Evolutionary conservation across 805 yeast species (phyloP).

Genomic region (Isabelozyma rhagii): DNA sequence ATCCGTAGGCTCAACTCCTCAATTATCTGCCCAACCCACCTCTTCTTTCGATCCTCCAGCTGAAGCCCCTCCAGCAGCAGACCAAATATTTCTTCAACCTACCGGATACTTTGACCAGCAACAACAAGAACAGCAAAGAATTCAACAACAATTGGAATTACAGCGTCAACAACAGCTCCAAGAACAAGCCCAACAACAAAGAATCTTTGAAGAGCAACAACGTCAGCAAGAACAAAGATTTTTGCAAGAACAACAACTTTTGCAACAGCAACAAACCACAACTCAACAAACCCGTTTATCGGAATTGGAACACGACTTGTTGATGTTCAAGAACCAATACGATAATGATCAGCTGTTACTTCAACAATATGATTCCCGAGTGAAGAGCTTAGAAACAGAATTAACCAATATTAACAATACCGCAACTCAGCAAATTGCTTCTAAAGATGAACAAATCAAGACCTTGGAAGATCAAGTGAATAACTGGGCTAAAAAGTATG

Average conservation of each 20-base stretch:
- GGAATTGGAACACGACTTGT: conserved; percentile 76
- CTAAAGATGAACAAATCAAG: conserved; percentile 70
- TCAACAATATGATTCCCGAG: conserved; percentile 84
- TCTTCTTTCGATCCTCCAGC: conserved; percentile 25
- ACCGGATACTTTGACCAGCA: conserved; percentile 55
- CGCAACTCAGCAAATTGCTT: conserved; percentile 67
- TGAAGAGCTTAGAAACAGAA: conserved; percentile 76
- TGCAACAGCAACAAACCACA: conserved; percentile 64
- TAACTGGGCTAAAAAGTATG: conserved; percentile 84
- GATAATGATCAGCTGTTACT: conserved; percentile 81
- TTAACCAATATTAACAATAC: conserved; percentile 56
- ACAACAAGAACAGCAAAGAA: conserved; percentile 55
- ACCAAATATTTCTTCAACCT: conserved; percentile 45
- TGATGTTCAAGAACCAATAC: conserved; percentile 73
- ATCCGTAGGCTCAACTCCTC: conserved; percentile 25
- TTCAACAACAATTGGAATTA: conserved; percentile 60
- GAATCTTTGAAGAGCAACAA: conserved; percentile 73
- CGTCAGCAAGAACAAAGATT: conserved; percentile 65
- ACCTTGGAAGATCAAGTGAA: conserved; percentile 70
- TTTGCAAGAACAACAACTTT: conserved; percentile 62
- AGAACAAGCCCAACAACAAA: conserved; percentile 67
- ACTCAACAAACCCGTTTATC: conserved; percentile 78
- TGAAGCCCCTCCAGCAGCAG: conserved; percentile 33
- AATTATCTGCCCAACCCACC: conserved; percentile 48
- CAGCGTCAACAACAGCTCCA: conserved; percentile 67